Base-by-base conservation (phyloP, 2,329 filamentous ascomycete species). In the Lasiodiplodia theobromae region DNA sequence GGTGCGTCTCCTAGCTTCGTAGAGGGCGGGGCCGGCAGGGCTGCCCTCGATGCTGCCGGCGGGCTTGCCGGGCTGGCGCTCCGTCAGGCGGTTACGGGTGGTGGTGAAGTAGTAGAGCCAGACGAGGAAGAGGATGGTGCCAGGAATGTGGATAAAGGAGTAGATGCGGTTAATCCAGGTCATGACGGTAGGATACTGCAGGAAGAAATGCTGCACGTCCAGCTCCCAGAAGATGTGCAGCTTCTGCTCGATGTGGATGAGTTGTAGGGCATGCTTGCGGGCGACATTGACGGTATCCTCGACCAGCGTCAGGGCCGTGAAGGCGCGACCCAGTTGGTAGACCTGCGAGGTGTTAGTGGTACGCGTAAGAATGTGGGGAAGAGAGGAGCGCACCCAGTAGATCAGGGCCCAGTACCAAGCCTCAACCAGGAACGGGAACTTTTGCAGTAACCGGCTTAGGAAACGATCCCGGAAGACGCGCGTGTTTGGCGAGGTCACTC, bases 391-490 rank as follows among this genome's bases (percentile, higher is more conserved):
- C 85, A 92, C 90, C 90, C 91, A 93, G 81, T 93, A 93, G 63
- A 93, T 89, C 71, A 92, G 80, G 2, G 88, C 87, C 91, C 91
- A 93, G 73, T 93, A 93, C 90, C 90, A 93, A 51, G 87, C 89
- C 78, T 93, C 91, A 1, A 89, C 88, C 34, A 93, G 77, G 75
- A 93, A 93, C 0, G 91, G 91, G 71, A 92, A 88, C 74, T 87
- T 89, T 68, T 84, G 84, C 16, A 93, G 83, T 44, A 93, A 72
- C 4, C 90, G 84, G 75, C 88, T 91, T 63, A 91, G 81, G 14
- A 90, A 78, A 57, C 87, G 85, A 70, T 87, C 84, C 71, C 85
- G 83, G 74, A 89, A 91, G 7, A 86, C 80, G 49, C 81, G 80
- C 1, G 89, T 91, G 76, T 91, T 89, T 2, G 89, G 89, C 21